These are phyloP conservation scores for Syzygium grande DNA, from an alignment of 345 rosid species.

Conservation along the genomic window DNA sequence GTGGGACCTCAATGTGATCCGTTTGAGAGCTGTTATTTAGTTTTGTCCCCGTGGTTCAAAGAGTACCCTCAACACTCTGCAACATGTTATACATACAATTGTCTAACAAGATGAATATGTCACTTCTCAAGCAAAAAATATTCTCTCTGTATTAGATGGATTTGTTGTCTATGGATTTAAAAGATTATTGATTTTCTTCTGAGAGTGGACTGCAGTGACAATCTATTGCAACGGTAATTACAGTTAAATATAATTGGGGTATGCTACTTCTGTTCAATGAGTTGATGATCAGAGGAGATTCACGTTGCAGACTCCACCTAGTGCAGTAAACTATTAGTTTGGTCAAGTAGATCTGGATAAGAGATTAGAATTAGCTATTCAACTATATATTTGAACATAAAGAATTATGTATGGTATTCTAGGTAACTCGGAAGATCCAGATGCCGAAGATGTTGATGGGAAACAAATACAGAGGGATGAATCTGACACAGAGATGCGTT, in stretches of 20 bases:
- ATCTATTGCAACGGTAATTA: neutral
- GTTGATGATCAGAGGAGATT: neutral
- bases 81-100: neutral
- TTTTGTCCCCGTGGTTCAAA: neutral
- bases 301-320: neutral
- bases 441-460: conserved; percentile 21
- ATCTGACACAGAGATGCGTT: conserved; percentile 32
- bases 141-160: neutral
- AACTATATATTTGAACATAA: neutral
- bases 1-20: neutral
- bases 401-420: neutral
- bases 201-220: neutral
- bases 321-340: neutral
- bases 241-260: neutral
- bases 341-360: neutral
- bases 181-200: neutral
- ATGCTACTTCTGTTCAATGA: neutral
- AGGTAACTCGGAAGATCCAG: conserved; percentile 38
- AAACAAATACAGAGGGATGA: conserved; percentile 17
- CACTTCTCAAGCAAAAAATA: neutral
- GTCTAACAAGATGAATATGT: neutral
- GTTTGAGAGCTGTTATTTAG: neutral
- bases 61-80: neutral
- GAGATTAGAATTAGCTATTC: neutral
- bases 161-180: neutral